Evolutionary conservation across 768 basidiomycete species (phyloP).

Genomic region (Xerocomellus chrysenteron): DNA sequence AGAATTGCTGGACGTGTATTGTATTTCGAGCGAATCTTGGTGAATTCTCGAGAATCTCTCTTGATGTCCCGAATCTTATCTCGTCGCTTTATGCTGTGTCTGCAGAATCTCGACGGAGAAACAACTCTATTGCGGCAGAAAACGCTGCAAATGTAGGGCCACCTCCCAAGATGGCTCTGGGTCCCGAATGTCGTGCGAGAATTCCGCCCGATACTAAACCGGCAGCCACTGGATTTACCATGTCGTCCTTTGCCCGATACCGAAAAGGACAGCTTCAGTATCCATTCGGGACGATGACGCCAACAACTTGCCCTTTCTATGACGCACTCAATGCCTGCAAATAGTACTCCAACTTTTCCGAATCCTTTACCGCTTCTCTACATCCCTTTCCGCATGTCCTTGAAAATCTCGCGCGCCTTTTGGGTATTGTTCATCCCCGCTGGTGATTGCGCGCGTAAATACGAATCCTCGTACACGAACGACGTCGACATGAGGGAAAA

Average conservation of each 20-base stretch:
- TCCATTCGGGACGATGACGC: neutral
- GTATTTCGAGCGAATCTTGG: too few species aligned
- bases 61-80: too few species aligned
- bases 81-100: conserved; percentile 34
- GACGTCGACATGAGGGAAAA: conserved; percentile 96
- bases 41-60: too few species aligned
- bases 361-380: conserved; percentile 88
- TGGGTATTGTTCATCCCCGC: conserved; percentile 61
- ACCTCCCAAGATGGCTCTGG: conserved; percentile 83
- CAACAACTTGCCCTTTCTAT: conserved; percentile 79
- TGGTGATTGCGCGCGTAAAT: conserved; percentile 63
- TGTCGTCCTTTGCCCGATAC: conserved; percentile 97
- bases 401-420: conserved; percentile 83
- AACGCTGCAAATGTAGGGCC: conserved; percentile 92
- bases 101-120: conserved; percentile 74
- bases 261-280: conserved; percentile 29
- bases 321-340: conserved; percentile 93
- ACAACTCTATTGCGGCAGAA: conserved; percentile 84
- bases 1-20: too few species aligned
- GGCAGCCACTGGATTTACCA: conserved; percentile 84
- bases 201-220: conserved; percentile 89
- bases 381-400: conserved; percentile 94
- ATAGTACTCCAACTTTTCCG: conserved; percentile 90
- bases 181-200: conserved; percentile 84
- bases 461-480: conserved; percentile 93